These are phyloP conservation scores for Musa itinerans DNA, from an alignment of 176 grass and related monocot genomes.

Conservation along the genomic window DNA sequence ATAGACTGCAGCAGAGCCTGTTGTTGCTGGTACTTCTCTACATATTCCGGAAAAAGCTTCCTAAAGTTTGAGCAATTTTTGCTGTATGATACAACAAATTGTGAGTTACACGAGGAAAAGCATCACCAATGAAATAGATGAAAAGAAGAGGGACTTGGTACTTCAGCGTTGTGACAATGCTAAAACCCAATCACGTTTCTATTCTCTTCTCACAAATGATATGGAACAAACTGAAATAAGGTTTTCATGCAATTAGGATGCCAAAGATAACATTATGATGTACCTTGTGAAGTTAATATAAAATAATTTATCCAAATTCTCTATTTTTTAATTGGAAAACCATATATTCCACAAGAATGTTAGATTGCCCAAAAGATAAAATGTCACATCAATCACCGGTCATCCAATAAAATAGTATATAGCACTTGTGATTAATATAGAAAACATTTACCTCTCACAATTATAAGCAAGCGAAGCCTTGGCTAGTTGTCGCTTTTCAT, in stretches of 20 bases:
- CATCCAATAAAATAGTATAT: neutral
- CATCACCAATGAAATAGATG: neutral
- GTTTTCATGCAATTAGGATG: no score
- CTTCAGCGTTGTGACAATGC: neutral
- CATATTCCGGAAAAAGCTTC: slow-evolving; percentile 94
- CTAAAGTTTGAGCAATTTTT: slow-evolving; percentile 86
- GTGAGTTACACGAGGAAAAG: neutral
- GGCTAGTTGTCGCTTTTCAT: slow-evolving; percentile 78
- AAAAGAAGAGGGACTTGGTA: no score
- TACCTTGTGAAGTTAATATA: no score
- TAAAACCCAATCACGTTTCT: neutral
- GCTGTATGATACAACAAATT: slow-evolving; percentile 31
- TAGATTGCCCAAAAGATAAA: neutral
- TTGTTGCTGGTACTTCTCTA: slow-evolving; percentile 75
- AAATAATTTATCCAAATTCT: no score
- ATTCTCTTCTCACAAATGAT: neutral
- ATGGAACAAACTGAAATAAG: neutral
- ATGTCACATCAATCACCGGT: neutral
- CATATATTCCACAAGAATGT: no score
- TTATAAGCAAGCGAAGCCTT: slow-evolving; percentile 97
- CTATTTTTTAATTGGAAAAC: no score
- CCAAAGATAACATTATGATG: no score
- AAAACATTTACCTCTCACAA: slow-evolving; percentile 81
- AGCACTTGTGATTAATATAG: neutral
- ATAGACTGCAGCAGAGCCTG: slow-evolving; percentile 27